A percentile compares a stretch with the other conserved stretches of the same genome.
Evolutionary conservation across 2,329 filamentous ascomycete genomes (phyloP).

Genomic region (Falciphora oryzae): DNA sequence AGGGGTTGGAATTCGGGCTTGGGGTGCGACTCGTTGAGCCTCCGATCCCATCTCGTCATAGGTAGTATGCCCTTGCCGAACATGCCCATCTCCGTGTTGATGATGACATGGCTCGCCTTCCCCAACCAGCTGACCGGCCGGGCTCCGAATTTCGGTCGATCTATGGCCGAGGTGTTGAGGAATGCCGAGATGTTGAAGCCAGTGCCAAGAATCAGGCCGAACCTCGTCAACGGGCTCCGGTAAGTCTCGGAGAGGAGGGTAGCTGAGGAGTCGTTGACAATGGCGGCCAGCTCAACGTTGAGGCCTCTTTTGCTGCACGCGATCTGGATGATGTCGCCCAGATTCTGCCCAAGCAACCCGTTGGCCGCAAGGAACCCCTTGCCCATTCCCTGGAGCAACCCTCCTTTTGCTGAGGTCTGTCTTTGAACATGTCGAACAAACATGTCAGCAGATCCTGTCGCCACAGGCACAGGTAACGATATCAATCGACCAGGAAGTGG

Average conservation of each 20-base stretch:
- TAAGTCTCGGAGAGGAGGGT: constrained; percentile 61
- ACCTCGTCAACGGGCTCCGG: constrained; percentile 50
- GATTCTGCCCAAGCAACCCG: constrained; percentile 52
- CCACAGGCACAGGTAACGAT: not conserved
- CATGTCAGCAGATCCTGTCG: not conserved
- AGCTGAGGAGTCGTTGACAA: constrained; percentile 64
- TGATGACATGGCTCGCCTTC: constrained; percentile 54
- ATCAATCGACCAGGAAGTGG: not conserved
- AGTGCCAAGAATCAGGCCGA: constrained; percentile 61
- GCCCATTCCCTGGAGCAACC: constrained; percentile 56
- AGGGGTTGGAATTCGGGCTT: constrained; percentile 56
- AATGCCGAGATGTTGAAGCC: constrained; percentile 62
- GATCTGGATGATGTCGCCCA: constrained; percentile 51
- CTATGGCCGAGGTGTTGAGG: constrained; percentile 52
- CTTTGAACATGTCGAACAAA: constrained; percentile 27
- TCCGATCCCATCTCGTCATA: constrained; percentile 54
- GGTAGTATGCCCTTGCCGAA: constrained; percentile 55
- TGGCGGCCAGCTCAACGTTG: constrained; percentile 50
- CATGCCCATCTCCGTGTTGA: constrained; percentile 65
- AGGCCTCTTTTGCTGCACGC: constrained; percentile 48
- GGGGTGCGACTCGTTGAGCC: constrained; percentile 46
- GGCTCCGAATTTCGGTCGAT: constrained; percentile 48
- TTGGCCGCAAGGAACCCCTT: constrained; percentile 58
- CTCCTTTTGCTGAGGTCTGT: constrained; percentile 57
- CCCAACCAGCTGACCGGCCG: constrained; percentile 52